phyloP scores from a whole-genome alignment of 164 flowering plant species.

The Litsea cubeba region DNA sequence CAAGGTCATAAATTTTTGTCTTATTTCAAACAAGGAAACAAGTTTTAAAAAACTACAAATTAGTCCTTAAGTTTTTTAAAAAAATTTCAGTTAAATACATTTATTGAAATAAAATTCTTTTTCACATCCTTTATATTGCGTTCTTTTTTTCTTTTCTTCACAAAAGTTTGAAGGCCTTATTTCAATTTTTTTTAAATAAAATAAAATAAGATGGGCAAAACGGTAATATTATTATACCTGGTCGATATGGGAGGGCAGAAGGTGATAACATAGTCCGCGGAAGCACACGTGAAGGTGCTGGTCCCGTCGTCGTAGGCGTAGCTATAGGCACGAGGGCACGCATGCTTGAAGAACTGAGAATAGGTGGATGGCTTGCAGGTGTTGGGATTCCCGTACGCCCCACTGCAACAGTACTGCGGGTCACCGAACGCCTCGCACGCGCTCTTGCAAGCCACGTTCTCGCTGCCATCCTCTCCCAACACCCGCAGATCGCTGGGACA shows the following conservation, averaged over 20 bases:
- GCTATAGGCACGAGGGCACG: conserved; percentile 88
- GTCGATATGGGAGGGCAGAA: conserved; percentile 70
- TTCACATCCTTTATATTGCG: no score
- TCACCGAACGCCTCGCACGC: conserved; percentile 77
- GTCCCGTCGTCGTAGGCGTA: conserved; percentile 83
- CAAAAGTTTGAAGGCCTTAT: background rate
- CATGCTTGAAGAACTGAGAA: conserved; percentile 60
- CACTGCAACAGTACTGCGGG: conserved; percentile 78
- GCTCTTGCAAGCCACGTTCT: conserved; percentile 63
- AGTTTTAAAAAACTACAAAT: no score
- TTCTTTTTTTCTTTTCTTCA: no score
- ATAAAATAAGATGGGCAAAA: background rate
- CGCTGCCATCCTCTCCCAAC: conserved; percentile 21
- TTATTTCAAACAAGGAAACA: no score
- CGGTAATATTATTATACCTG: conserved; percentile 37
- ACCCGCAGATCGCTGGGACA: conserved; percentile 69
- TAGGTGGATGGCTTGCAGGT: conserved; percentile 68
- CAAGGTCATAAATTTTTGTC: no score
- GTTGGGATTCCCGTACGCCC: conserved; percentile 53
- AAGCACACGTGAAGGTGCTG: conserved; percentile 79
- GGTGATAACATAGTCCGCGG: conserved; percentile 68
- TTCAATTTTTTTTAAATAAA: background rate
- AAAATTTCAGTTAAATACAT: no score
- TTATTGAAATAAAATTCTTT: no score
- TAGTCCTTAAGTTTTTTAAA: no score